Evolutionary conservation across 2,329 filamentous ascomycete genomes (phyloP).

Genomic region (Sporothrix brasiliensis): DNA sequence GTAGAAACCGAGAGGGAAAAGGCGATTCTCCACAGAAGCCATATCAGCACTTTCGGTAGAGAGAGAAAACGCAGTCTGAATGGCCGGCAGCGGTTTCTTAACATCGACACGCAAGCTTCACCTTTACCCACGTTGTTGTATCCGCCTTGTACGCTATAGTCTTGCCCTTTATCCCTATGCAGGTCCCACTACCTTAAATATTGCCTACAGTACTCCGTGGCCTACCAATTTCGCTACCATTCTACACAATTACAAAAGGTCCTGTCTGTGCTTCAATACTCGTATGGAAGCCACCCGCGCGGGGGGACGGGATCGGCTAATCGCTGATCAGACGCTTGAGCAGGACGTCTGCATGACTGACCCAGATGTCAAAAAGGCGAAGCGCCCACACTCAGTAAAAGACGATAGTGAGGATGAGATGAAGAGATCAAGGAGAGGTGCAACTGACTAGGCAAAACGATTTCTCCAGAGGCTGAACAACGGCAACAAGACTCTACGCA

Average conservation of each 20-base stretch:
- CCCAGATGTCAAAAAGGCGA: not conserved
- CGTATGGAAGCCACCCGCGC: slow-evolving; percentile 16
- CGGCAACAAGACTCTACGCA: not conserved
- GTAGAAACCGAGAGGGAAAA: no score
- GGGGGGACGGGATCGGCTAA: slow-evolving; percentile 24
- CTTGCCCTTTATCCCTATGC: not conserved
- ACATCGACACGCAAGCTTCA: not conserved
- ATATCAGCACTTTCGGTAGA: no score
- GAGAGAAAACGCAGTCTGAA: no score
- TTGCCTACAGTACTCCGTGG: not conserved
- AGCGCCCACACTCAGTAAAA: not conserved
- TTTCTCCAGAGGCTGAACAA: no score
- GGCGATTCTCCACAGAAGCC: no score
- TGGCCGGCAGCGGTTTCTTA: no score
- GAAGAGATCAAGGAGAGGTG: not conserved
- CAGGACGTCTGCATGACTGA: slow-evolving; percentile 1
- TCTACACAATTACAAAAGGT: not conserved
- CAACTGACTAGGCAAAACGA: not conserved
- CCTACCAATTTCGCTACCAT: not conserved
- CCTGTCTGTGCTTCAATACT: slow-evolving; percentile 15
- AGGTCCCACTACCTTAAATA: not conserved
- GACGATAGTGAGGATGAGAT: not conserved
- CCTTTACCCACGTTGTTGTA: not conserved
- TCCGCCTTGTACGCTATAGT: not conserved
- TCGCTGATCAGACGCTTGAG: slow-evolving; percentile 27